Base-by-base conservation (phyloP, 257 asterid species). In the Nicotiana tomentosiformis region DNA sequence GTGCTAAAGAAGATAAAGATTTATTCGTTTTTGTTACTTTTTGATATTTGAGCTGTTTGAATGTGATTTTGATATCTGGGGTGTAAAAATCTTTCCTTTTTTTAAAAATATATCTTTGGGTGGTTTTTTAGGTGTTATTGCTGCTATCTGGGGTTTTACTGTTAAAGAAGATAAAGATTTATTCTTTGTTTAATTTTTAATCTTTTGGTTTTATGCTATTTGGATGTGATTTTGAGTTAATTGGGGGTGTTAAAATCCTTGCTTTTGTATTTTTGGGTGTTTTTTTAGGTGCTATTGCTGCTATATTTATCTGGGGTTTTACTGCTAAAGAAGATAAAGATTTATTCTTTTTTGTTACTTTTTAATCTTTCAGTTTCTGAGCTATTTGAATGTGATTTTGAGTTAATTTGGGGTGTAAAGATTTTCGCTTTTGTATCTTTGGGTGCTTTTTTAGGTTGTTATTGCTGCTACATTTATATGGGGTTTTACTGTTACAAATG, bases 141-240 rank as follows among this genome's bases (percentile, higher is more conserved):
- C 43, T 37, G 43, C 43, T 29, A 4, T 37, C 46, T 37, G 46
- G 46, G 9, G 46, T 49, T 51, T 51, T 51, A 11, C 56, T 51
- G 11, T 12, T 9, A 12, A 9, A 9, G 56, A 51, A 51, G 56
- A 57, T 57, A 17, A 57, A 5, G 88, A 86, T 78, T 88, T 68
- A 29, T 81, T 78, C 8, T 17, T 18, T 77, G 55, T 16, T 12
- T 35, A 35, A 8, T 14, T 57, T 37, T 6, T 37, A 4, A 29
- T 32, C 20, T 66, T 37, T 37, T 9, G 0, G 46, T 62, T 32
- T 23, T 69, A 61, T 29, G 9, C 61, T 1, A 30, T 80, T 18
- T 66, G 39, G 3, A 33, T 18, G 18, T 43, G 32, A 70, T 37
- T 72, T 69, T 70, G 35, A 69, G 78, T 69, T 39, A 68, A 5